Base-by-base conservation (phyloP, 768 basidiomycete genomes). In the Dioszegia aurantiaca region DNA sequence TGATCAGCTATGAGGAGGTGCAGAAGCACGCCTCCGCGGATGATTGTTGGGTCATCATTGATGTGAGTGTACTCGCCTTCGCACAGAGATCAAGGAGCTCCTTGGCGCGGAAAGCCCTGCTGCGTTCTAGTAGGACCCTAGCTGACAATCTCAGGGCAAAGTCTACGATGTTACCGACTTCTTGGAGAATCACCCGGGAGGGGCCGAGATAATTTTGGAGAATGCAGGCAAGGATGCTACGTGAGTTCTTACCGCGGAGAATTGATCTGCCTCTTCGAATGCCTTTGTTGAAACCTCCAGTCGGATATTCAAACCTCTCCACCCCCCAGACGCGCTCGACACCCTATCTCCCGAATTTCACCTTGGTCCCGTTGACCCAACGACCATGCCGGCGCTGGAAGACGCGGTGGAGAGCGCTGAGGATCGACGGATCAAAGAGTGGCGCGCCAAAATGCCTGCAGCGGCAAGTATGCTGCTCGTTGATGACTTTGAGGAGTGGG, bases 11-110 rank as follows among this genome's bases (percentile, higher is more conserved):
- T 47, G 87, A 83, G 1, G 77, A 78, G 42, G 76, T 79, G 11
- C 73, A 73, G 42, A 74, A 75, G 59, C 78, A 99, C 81, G 90
- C 87, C 77, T 87, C 83, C 78, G 87, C 90, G 80, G 89, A 93
- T 48, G 92, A 97, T 73, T 80, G 88, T 43, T 98, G 93, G 94
- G 94, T 97, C 5, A 84, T 93, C 61, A 84, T 99, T 48, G 84
- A 90, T 68, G 92, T 69, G 44, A 60, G 65, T 60, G 12, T 31
- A n/a, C 26, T 30, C 44, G 12, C 17, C 8, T 2, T 12, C n/a
- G 41, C 10, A 24, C 23, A 17, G 51, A 10, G 21, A n/a, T n/a
- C n/a, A n/a, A n/a, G n/a, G n/a, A n/a, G n/a, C n/a, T n/a, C n/a
- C n/a, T n/a, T n/a, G n/a, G n/a, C n/a, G n/a, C n/a, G n/a, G n/a